A percentile compares a stretch with the other conserved stretches of the same genome.
Evolutionary conservation across 345 rosid species (phyloP).

Genomic region (Kandelia obovata): DNA sequence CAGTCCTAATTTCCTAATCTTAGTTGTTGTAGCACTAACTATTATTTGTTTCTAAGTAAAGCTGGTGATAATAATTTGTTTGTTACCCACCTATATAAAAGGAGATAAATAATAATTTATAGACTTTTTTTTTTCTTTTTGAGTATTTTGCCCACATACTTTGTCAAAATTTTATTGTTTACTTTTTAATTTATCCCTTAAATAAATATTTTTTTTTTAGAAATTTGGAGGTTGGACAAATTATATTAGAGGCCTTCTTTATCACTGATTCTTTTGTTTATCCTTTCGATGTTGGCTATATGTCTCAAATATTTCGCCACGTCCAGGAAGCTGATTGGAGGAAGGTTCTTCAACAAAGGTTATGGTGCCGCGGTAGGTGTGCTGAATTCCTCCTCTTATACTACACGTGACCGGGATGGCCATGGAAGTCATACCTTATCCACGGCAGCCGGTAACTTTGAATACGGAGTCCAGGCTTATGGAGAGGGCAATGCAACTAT

Average conservation of each 20-base stretch:
- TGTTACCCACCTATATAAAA: no score
- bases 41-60: no score
- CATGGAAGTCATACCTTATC: constrained; percentile 67
- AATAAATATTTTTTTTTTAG: no score
- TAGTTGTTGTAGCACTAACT: no score
- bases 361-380: constrained; percentile 25
- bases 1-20: no score
- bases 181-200: no score
- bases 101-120: no score
- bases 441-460: constrained; percentile 58
- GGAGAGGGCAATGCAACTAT: constrained; percentile 59
- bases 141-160: no score
- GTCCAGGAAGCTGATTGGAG: constrained; percentile 61
- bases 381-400: constrained; percentile 29
- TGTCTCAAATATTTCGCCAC: neutral
- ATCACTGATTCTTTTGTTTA: neutral
- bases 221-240: neutral
- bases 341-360: constrained; percentile 62
- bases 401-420: constrained; percentile 42
- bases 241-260: no score
- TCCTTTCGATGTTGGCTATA: neutral
- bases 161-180: no score
- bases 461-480: constrained; percentile 36
- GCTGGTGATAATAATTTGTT: no score
- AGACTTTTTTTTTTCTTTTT: no score